Base-by-base conservation (phyloP, 441 rosid genomes). In the Brassica balearica region DNA sequence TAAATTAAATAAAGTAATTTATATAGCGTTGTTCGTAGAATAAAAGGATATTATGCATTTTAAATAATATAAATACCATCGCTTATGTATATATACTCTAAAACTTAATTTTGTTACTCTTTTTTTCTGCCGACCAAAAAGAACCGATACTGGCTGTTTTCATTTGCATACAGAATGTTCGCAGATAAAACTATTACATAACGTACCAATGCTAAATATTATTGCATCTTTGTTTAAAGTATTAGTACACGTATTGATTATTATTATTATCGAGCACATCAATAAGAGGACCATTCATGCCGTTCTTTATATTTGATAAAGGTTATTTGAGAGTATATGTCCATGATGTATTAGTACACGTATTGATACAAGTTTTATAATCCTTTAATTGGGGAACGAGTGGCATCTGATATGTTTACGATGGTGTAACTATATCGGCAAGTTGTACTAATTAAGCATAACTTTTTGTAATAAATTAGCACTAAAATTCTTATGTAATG, bases 61-160 rank as follows among this genome's bases (percentile, higher is more conserved):
- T 65, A 23, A 51, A 71, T 36, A 4, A 6, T 58, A 74, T 15
- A 38, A 65, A 23, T 69, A 2, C 53, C 80, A 32, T 17, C 56
- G 27, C 70, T 23, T 69, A 22, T 12, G 59, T 63, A 77, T 77
- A 77, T 64, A n/a, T 62, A 29, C 55, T 59, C 25, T 68, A 59
- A 43, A 29, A 32, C 38, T 62, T 20, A 14, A 4, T 51, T 41
- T 51, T 51, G 56, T 51, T n/a, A 51, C 17, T n/a, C 56, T 51
- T n/a, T 51, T 51, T n/a, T 51, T 51, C 56, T n/a, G 56, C 56
- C 56, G 56, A 51, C 56, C 17, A 51, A 51, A 51, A 51, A n/a
- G 56, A n/a, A 51, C 53, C 56, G 9, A 56, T 56, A 8, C 3
- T 58, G 20, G 22, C n/a, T 29, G 68, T 68, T 23, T 68, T 46